Evolutionary conservation across 768 basidiomycete genomes (phyloP), one percentile per base, ranked within the genome.

Genomic region (Coprinopsis sp.): DNA sequence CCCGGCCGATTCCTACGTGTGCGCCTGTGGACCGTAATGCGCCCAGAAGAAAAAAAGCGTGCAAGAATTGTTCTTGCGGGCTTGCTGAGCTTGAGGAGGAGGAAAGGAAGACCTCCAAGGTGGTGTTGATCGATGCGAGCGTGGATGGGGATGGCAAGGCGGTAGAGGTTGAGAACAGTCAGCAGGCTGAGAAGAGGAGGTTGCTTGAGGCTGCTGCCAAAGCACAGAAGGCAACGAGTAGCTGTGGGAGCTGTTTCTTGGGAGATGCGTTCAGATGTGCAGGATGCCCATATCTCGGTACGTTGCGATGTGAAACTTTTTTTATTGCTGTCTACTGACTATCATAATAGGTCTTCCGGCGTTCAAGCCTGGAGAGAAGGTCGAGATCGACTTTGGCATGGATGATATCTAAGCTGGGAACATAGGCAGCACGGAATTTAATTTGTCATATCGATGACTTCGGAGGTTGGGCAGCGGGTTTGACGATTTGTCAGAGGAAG

Each of bases 231-330:
- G 91, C 89, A 29, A 97, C 93, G 45, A 95, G 93, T 62, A 92
- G 91, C 60, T 98, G 96, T 70, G 95, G 94, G 13, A 97, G 77
- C 70, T 99, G 96, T 73, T 98, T 91, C 73, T 70, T 98, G 29
- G 96, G 96, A 8, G 96, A 99, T 66, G 96, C 96, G 2, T 99
- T 99, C 71, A 75, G 96, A 60, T 99, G 96, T 66, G 86, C 85
- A 19, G 82, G 91, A 44, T 99, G 96, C 64, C 96, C 96, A 23
- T 99, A 97, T 67, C 73, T 91, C 36, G 95, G 95, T 97, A 55
- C 51, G 89, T 42, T 18, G 6, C 6, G 6, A 4, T 19, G 19
- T 30, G 19, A 50, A 16, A n/a, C 13, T 45, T 40, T 30, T 28
- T 40, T 34, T 4, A 10, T n/a, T 16, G 28, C 33, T 42, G 47